Evolutionary conservation across 306 rosid genomes (phyloP).

Genomic region (Hippophae gyantsensis): DNA sequence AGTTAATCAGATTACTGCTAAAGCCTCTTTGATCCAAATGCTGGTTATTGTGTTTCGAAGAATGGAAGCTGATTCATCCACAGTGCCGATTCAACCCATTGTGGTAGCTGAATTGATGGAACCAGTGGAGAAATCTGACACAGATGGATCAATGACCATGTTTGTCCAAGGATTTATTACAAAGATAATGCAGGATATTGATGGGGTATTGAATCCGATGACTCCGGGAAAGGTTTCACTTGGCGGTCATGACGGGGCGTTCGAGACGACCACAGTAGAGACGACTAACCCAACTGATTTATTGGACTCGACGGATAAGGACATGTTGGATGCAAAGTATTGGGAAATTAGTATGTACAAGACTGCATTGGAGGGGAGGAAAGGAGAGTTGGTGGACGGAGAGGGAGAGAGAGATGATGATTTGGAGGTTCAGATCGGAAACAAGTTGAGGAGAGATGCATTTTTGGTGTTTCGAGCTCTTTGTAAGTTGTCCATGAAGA

Average conservation of each 20-base stretch:
- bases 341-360: slow-evolving; percentile 99
- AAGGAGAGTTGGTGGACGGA: slow-evolving; percentile 87
- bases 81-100: slow-evolving; percentile 89
- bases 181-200: slow-evolving; percentile 90
- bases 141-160: slow-evolving; percentile 59
- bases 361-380: slow-evolving; percentile 95
- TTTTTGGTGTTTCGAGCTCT: slow-evolving; percentile 95
- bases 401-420: slow-evolving; percentile 91
- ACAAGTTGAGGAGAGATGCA: slow-evolving; percentile 89
- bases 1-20: slow-evolving; percentile 95
- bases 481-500: slow-evolving; percentile 93
- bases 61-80: slow-evolving; percentile 98
- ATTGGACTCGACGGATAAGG: slow-evolving; percentile 95
- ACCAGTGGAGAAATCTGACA: slow-evolving; percentile 69
- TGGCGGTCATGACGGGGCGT: slow-evolving; percentile 89
- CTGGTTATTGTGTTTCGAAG: slow-evolving; percentile 90
- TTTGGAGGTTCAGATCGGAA: slow-evolving; percentile 98
- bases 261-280: slow-evolving; percentile 88
- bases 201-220: slow-evolving; percentile 77
- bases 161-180: slow-evolving; percentile 98
- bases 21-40: slow-evolving; percentile 95
- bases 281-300: slow-evolving; percentile 91
- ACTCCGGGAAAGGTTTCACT: slow-evolving; percentile 51
- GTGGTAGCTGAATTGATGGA: slow-evolving; percentile 94
- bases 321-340: slow-evolving; percentile 97